Conservation (phyloP, 352 stramenopile species). For the Aphanomyces stellatus region DNA sequence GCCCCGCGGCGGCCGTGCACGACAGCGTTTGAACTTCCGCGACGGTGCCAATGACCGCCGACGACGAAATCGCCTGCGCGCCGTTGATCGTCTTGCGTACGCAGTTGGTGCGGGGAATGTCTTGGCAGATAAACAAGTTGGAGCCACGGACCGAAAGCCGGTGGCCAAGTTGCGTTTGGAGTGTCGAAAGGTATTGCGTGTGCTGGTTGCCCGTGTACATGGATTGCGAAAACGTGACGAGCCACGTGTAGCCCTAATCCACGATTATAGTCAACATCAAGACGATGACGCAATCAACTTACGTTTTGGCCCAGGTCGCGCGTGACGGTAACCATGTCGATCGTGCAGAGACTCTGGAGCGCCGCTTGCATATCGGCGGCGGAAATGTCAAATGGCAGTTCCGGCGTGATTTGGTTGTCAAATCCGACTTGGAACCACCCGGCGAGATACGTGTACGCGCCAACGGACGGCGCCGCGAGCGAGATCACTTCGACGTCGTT, state of each 20-base stretch:
- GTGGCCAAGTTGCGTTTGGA: constrained; percentile 35
- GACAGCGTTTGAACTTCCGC: constrained; percentile 52
- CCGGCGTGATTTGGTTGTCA: constrained; percentile 72
- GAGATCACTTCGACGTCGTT: constrained; percentile 60
- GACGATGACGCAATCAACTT: not conserved
- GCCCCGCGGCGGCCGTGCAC: constrained; percentile 30
- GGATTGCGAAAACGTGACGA: constrained; percentile 53
- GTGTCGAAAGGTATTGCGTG: constrained; percentile 33
- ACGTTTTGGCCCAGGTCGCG: constrained; percentile 46
- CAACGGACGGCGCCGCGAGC: constrained; percentile 47
- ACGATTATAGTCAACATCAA: not conserved
- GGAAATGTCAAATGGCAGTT: constrained; percentile 81
- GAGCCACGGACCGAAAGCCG: constrained; percentile 39
- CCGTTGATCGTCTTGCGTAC: constrained; percentile 33
- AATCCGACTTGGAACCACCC: constrained; percentile 88
- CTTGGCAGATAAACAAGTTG: constrained; percentile 55
- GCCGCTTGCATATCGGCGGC: constrained; percentile 66
- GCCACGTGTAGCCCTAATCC: constrained; percentile 53
- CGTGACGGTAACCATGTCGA: constrained; percentile 44
- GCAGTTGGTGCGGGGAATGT: constrained; percentile 31
- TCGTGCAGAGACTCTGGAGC: constrained; percentile 40
- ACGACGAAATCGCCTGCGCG: constrained; percentile 28
- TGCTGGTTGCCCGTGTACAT: constrained; percentile 53
- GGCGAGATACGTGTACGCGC: constrained; percentile 33
- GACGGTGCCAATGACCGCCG: constrained; percentile 30